phyloP scores from a whole-genome alignment of 176 grass and related monocot genomes.

The Musa itinerans region DNA sequence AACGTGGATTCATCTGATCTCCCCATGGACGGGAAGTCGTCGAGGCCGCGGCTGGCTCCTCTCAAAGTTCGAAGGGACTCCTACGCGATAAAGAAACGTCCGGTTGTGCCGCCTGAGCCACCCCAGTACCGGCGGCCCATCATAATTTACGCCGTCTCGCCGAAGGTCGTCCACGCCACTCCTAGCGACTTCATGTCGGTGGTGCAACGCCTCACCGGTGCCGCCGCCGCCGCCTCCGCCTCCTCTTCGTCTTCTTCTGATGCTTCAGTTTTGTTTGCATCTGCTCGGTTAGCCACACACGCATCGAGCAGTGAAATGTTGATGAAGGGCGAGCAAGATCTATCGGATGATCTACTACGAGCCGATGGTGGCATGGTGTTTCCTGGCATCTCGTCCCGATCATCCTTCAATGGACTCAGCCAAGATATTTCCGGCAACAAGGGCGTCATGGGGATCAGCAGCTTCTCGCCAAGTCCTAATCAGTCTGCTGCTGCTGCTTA shows the following conservation, averaged over 20 bases:
- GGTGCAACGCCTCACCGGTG: conserved; percentile 56
- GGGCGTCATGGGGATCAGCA: background rate
- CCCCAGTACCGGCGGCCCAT: conserved; percentile 26
- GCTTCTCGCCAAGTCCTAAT: too few species aligned
- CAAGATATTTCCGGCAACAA: conserved; percentile 2
- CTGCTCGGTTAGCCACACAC: too few species aligned
- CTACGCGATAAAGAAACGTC: conserved; percentile 8
- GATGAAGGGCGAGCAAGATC: too few species aligned
- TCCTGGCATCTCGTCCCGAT: conserved; percentile 24
- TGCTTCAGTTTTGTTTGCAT: too few species aligned
- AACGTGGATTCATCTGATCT: too few species aligned
- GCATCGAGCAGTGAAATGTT: too few species aligned
- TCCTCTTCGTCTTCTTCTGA: background rate
- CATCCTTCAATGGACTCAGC: conserved; percentile 25
- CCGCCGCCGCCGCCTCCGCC: background rate
- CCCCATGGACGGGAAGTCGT: background rate
- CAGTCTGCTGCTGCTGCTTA: conserved; percentile 21
- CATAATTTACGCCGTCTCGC: conserved; percentile 46
- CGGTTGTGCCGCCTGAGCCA: background rate
- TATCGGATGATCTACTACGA: background rate
- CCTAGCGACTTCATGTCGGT: conserved; percentile 53
- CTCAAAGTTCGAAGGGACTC: conserved; percentile 32
- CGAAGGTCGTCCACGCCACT: conserved; percentile 48
- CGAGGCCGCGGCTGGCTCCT: conserved; percentile 23
- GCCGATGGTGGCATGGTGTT: conserved; percentile 14